Evolutionary conservation across 2,329 filamentous ascomycete genomes (phyloP), one percentile per base, ranked within the genome.

Genomic region (Fusarium sp.): DNA sequence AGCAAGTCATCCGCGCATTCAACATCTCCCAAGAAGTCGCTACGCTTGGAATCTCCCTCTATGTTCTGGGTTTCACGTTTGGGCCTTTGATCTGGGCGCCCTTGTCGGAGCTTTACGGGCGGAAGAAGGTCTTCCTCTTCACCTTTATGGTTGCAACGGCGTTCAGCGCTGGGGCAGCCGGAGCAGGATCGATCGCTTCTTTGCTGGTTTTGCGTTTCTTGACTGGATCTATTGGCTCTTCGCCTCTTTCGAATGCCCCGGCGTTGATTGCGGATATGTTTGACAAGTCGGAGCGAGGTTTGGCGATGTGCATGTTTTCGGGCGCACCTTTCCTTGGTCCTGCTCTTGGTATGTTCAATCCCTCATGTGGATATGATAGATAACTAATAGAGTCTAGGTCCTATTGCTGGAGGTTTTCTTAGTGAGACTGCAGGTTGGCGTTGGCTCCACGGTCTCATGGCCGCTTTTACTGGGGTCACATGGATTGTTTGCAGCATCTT

Each of bases 1-100:
- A 73, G 8, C 82, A 89, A 55, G 84, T 93, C 48, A 84, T 90
- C 14, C 31, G 61, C 1, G 82, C 89, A 24, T 92, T 93, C 70
- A 65, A 81, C 14, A 83, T 89, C n/a, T 82, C 81, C 0, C 67
- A 73, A 6, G 87, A 89, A 69, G 81, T 91, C 4, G 86, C 85
- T 38, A 90, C 88, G 11, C 83, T 92, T 2, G 90, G 90, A 14
- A 83, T 92, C 12, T 91, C 90, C 2, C 81, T 92, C 4, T 91
- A 91, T 74, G 89, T 92, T 5, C 73, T 91, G 5, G 90, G 89
- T 5, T 91, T 91, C 59, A 84, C 84, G 30, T 83, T 91, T 45
- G 90, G 90, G 0, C 90, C 90, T 0, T 79, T 92, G 7, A 73
- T 92, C 1, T 92, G 90, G 88, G 91, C 91, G 4, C 90, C 91